Base-by-base conservation (phyloP, 306 rosid genomes). In the Acacia confusa region DNA sequence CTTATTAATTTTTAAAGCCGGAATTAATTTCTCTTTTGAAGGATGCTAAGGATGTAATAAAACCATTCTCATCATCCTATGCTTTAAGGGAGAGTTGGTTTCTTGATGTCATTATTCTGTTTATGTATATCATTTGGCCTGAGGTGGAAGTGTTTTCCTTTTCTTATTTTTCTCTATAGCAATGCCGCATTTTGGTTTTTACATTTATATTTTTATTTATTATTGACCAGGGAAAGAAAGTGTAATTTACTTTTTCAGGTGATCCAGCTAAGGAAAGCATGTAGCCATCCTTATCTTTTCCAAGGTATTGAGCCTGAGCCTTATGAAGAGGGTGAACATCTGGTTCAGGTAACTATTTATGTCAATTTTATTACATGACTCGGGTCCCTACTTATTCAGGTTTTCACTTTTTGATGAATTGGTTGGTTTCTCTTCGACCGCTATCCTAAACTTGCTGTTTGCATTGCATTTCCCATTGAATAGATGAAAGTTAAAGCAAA, bases 241-340 rank as follows among this genome's bases (percentile, higher is more conserved):
- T 82, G 50, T 68, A 57, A 34, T 77, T 89, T 53, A 41, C 65
- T 80, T 79, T 52, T 66, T 65, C 82, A 95, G 99, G 99, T 95
- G 64, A 55, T 95, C 69, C 99, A 93, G 27, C 87, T 93, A 74
- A 89, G 99, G 81, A 95, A 95, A 89, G 87, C 95, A 70, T 90
- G 99, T 80, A 95, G 97, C 86, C 97, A 95, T 88, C 99, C 99
- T 36, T 93, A 91, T 86, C 97, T 95, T 66, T 95, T 95, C 79
- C 97, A 97, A 44, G 95, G 99, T 78, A 90, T 95, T 82, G 99
- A 95, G 91, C 97, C 99, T 7, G 99, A 95, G 88, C 99, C 99
- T 13, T 95, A 88, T 69, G 95, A 90, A 86, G 99, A 95, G 87
- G 99, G 99, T 48, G 99, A 95, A 90, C 99, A 95, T 89, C 82